A percentile compares a stretch with the other conserved stretches of the same genome.
phyloP scores from a whole-genome alignment of 768 basidiomycete genomes.

The Calocybe indica region DNA sequence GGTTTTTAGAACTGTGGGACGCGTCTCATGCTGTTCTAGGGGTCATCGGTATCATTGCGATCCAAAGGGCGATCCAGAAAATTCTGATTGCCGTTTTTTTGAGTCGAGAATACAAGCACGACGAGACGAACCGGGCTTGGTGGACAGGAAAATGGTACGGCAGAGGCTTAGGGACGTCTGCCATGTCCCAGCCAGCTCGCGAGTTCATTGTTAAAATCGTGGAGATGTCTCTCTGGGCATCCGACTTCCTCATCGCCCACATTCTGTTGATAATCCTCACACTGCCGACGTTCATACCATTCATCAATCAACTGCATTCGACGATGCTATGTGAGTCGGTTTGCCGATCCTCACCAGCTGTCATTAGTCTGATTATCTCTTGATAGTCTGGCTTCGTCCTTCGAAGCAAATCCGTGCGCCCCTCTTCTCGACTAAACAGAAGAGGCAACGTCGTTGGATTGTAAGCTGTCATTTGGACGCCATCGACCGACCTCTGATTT shows the following conservation, averaged over 20 bases:
- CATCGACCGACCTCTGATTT: conserved; percentile 5
- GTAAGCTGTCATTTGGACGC: conserved; percentile 30
- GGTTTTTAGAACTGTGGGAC: conserved; percentile 97
- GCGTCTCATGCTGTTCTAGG: conserved; percentile 95
- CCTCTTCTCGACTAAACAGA: conserved; percentile 91
- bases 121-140: conserved; percentile 98
- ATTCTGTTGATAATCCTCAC: conserved; percentile 85
- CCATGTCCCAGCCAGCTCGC: conserved; percentile 91
- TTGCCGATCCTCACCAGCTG: neutral
- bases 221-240: conserved; percentile 95
- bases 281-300: conserved; percentile 80
- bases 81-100: conserved; percentile 91
- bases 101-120: conserved; percentile 96
- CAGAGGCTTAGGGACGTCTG: conserved; percentile 83
- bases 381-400: conserved; percentile 89
- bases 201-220: conserved; percentile 98
- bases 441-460: conserved; percentile 88
- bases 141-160: conserved; percentile 99
- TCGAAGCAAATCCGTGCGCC: conserved; percentile 93
- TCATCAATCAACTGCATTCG: conserved; percentile 83
- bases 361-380: neutral
- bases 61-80: conserved; percentile 93
- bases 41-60: conserved; percentile 79
- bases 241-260: conserved; percentile 87
- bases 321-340: conserved; percentile 78